Base-by-base conservation (phyloP, 2,329 filamentous ascomycete genomes). In the Chalara sp. region DNA sequence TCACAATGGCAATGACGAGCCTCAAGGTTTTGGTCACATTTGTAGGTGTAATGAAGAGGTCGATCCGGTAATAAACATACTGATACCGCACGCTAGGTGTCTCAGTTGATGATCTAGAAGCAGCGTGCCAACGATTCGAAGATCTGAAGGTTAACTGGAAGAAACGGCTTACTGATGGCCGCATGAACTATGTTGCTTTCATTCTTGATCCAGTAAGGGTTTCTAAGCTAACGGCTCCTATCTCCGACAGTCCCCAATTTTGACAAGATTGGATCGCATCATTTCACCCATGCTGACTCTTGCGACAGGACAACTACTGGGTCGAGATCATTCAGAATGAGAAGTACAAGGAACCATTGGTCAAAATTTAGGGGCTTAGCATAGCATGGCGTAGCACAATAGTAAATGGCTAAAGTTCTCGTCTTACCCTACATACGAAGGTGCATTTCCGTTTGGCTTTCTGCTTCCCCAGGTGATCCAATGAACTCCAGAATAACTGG, bases 181-280 rank as follows among this genome's bases (percentile, higher is more conserved):
- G 80, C 44, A 96, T 96, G 91, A 92, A 88, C 77, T 89, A 93
- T 58, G 84, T 97, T 49, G 93, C 93, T 0, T 97, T 97, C 65
- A 72, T 97, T 44, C 74, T 96, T 45, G 92, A 92, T 60, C 90
- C 91, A 0, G 90, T 96, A 69, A 81, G 79, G 46, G 95, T 95
- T 71, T 95, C 87, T 31, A 46, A 43, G 39, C n/a, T 3, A 21
- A 21, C 21, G 3, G 21, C 21, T 21, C 21, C 21, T 21, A 21
- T 21, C 21, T 21, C 21, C 21, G 21, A 21, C 21, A 21, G 21
- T 21, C 21, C 21, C 21, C 21, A 21, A 21, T 21, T 3, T 21
- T 21, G 21, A 21, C 21, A 21, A 21, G 21, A 21, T 21, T 21
- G n/a, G 35, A n/a, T n/a, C 4, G 8, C 35, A n/a, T 37, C 4